Conservation (phyloP, 768 basidiomycete genomes). For the Psilocybe azurescens region DNA sequence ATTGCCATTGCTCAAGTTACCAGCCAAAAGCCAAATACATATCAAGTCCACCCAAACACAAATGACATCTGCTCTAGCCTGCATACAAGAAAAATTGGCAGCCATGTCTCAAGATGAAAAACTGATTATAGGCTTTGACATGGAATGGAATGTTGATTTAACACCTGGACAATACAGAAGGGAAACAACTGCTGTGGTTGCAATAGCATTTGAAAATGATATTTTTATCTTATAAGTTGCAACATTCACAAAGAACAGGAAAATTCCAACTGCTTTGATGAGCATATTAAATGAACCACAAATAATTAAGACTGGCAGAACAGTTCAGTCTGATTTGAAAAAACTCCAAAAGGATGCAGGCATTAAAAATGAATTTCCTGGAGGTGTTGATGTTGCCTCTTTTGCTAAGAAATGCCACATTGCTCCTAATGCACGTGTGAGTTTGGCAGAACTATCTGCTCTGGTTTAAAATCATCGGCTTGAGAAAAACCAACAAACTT, state of each 20-base stretch:
- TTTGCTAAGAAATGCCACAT: no score
- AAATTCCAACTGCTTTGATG: no score
- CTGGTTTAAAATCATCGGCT: no score
- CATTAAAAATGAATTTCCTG: no score
- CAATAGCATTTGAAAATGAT: conserved; percentile 18
- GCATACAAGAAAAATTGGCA: background rate
- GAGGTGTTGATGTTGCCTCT: no score
- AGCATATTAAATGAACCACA: background rate
- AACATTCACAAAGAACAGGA: conserved; percentile 8
- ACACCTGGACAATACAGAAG: background rate
- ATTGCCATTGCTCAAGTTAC: conserved; percentile 25
- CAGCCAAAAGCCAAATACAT: background rate
- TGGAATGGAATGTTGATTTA: conserved; percentile 23
- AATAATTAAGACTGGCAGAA: conserved; percentile 26
- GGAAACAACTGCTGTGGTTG: conserved; percentile 19
- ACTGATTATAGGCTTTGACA: conserved; percentile 22
- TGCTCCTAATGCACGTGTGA: no score
- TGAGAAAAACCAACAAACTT: no score
- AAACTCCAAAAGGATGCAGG: no score
- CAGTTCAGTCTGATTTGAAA: conserved; percentile 24
- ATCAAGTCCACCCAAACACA: conserved; percentile 9
- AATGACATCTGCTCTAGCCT: conserved; percentile 25
- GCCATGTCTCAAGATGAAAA: background rate
- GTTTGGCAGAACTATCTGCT: no score
- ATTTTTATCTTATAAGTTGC: conserved; percentile 25